Conservation (phyloP, 495 filamentous ascomycete species). For the Aspergillus mulundensis region DNA sequence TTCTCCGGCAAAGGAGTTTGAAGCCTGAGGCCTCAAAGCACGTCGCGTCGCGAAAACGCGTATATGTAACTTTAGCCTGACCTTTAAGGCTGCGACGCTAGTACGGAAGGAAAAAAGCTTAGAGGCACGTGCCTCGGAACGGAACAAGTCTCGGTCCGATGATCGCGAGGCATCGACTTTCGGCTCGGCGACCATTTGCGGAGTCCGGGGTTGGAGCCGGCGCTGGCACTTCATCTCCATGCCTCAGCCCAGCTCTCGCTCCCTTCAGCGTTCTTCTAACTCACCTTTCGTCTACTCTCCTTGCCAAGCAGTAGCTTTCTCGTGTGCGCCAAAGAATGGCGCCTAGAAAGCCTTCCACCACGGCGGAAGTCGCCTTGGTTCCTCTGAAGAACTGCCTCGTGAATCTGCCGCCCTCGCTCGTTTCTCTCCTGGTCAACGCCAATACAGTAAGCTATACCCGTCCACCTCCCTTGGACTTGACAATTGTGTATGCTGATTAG, state of each 20-base stretch:
- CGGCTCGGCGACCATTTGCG: slow-evolving; percentile 23
- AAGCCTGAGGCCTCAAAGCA: slow-evolving; percentile 22
- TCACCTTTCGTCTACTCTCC: slow-evolving; percentile 7
- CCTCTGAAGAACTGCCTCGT: slow-evolving; percentile 91
- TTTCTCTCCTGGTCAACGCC: slow-evolving; percentile 74
- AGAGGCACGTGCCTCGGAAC: slow-evolving; percentile 21
- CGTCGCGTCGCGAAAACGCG: slow-evolving; percentile 29
- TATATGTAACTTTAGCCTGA: slow-evolving; percentile 16
- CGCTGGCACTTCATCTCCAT: slow-evolving; percentile 4
- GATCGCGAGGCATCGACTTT: slow-evolving; percentile 17
- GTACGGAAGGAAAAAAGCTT: slow-evolving; percentile 3
- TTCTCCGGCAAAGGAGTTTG: slow-evolving; percentile 1
- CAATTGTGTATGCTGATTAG: not conserved
- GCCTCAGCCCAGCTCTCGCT: not conserved
- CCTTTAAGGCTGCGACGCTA: slow-evolving; percentile 4
- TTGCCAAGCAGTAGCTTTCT: slow-evolving; percentile 4
- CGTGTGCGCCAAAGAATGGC: slow-evolving; percentile 47
- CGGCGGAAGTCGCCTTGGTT: slow-evolving; percentile 73
- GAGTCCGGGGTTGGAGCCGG: slow-evolving; percentile 30
- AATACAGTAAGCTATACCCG: slow-evolving; percentile 68
- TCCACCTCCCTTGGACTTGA: not conserved
- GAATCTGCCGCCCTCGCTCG: slow-evolving; percentile 84
- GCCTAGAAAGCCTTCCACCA: slow-evolving; percentile 63
- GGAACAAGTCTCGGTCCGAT: slow-evolving; percentile 37
- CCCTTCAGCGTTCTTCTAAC: slow-evolving; percentile 4